phyloP scores from a whole-genome alignment of 768 basidiomycete species.

The Mycena filopes region DNA sequence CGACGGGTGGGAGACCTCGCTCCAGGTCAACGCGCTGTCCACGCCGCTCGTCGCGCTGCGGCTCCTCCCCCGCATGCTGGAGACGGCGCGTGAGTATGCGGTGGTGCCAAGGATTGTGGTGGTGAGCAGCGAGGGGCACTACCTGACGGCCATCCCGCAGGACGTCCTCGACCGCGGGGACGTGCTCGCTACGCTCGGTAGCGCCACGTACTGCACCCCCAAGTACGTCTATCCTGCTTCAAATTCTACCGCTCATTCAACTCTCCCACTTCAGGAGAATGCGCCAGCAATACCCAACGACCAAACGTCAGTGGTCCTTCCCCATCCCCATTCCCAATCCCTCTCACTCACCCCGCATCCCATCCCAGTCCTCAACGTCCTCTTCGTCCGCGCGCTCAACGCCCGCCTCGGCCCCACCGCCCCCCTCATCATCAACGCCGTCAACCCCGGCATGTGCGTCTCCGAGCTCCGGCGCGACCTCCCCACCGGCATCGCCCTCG shows the following conservation, averaged over 20 bases:
- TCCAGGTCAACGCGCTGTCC: slow-evolving; percentile 47
- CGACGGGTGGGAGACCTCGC: slow-evolving; percentile 45
- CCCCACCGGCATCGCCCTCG: neutral
- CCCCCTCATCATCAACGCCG: slow-evolving; percentile 30
- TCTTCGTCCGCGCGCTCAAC: slow-evolving; percentile 32
- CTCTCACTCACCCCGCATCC: neutral
- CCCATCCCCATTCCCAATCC: neutral
- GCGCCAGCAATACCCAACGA: neutral
- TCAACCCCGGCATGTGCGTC: slow-evolving; percentile 37
- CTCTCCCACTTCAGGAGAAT: too few species aligned
- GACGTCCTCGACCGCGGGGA: slow-evolving; percentile 4
- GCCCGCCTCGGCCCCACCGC: slow-evolving; percentile 3
- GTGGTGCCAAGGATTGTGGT: slow-evolving; percentile 34
- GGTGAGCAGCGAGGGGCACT: slow-evolving; percentile 42
- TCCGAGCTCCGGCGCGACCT: slow-evolving; percentile 30
- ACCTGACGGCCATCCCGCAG: slow-evolving; percentile 10
- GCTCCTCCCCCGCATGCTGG: slow-evolving; percentile 44
- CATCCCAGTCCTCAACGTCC: slow-evolving; percentile 32
- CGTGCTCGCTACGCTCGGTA: slow-evolving; percentile 33
- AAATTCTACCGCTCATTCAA: too few species aligned
- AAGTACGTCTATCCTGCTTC: too few species aligned
- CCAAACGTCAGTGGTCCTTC: slow-evolving; percentile 23
- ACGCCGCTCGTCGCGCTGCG: slow-evolving; percentile 41
- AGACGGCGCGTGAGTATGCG: slow-evolving; percentile 28
- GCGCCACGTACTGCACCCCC: slow-evolving; percentile 30